Percentiles rank a stretch among this genome's conserved stretches.
Evolutionary conservation across 1,284 basidiomycete genomes (phyloP).

Genomic region (Austroboletus niveus): DNA sequence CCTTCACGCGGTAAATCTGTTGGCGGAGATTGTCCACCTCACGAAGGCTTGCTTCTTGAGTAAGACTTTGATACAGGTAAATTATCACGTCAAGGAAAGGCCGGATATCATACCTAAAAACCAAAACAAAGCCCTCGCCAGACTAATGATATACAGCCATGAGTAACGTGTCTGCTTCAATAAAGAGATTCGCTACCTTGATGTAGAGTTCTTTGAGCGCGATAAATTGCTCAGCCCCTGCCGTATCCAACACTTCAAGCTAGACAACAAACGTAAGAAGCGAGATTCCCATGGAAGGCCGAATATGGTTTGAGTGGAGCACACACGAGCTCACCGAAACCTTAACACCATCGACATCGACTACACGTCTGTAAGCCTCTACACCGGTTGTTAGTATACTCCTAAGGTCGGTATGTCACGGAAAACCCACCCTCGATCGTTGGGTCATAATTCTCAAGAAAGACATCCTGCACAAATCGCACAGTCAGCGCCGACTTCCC

Average conservation of each 20-base stretch:
- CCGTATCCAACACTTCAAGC: conserved; percentile 88
- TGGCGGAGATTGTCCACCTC: conserved; percentile 79
- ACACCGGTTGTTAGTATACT: conserved; percentile 2
- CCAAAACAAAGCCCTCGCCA: conserved; percentile 77
- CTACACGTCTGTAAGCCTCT: conserved; percentile 50
- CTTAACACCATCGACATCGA: conserved; percentile 61
- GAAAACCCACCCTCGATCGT: conserved; percentile 69
- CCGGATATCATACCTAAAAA: conserved; percentile 60
- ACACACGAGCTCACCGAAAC: conserved; percentile 46
- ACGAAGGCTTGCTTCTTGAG: conserved; percentile 71
- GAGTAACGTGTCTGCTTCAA: neutral
- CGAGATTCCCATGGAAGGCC: conserved; percentile 11
- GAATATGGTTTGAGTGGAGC: conserved; percentile 10
- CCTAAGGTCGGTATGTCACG: neutral
- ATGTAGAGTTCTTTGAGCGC: conserved; percentile 79
- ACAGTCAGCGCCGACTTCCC: conserved; percentile 81
- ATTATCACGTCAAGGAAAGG: conserved; percentile 1
- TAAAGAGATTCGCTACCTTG: conserved; percentile 44
- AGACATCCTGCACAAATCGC: conserved; percentile 71
- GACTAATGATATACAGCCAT: conserved; percentile 39
- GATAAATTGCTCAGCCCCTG: conserved; percentile 85
- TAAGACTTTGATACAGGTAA: conserved; percentile 49
- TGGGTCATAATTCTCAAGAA: conserved; percentile 77
- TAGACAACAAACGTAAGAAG: conserved; percentile 30
- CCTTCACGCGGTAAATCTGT: conserved; percentile 79